These are phyloP conservation scores for Zymoseptoria tritici DNA, from an alignment of 2,329 filamentous ascomycete species.

Conservation along the genomic window DNA sequence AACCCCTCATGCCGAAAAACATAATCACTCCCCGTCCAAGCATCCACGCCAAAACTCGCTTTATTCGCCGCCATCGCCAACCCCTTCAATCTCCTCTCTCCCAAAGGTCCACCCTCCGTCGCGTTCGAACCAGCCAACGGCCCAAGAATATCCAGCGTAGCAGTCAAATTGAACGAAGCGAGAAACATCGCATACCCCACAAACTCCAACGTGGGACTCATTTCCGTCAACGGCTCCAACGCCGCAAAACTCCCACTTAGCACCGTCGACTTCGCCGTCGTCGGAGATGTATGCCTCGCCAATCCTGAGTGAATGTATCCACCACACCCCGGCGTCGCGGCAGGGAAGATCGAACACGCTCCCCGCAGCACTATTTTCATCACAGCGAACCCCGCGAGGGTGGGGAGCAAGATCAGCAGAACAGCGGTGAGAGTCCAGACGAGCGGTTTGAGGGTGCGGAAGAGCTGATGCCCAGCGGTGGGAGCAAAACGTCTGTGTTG, in stretches of 20 bases:
- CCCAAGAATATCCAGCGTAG: conserved; percentile 1
- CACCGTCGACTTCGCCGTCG: neutral
- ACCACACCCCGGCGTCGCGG: neutral
- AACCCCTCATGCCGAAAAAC: conserved; percentile 1
- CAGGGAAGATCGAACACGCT: neutral
- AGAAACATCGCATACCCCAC: conserved; percentile 7
- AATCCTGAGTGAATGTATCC: neutral
- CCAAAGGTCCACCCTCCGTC: neutral
- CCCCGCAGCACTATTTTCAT: neutral
- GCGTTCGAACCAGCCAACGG: neutral
- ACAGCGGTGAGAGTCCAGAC: neutral
- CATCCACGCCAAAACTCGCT: conserved; percentile 2
- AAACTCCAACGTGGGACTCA: conserved; percentile 6
- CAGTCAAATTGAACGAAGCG: conserved; percentile 5
- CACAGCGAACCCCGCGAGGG: neutral
- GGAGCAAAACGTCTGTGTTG: neutral
- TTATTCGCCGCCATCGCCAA: neutral
- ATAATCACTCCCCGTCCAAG: conserved; percentile 4
- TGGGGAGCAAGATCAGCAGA: neutral
- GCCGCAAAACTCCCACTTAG: neutral
- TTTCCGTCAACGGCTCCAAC: neutral
- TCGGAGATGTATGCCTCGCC: neutral
- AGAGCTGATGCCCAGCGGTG: neutral
- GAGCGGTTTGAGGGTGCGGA: neutral
- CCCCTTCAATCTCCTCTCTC: neutral